Base-by-base conservation (phyloP, 768 basidiomycete species). In the Suillus bovinus region DNA sequence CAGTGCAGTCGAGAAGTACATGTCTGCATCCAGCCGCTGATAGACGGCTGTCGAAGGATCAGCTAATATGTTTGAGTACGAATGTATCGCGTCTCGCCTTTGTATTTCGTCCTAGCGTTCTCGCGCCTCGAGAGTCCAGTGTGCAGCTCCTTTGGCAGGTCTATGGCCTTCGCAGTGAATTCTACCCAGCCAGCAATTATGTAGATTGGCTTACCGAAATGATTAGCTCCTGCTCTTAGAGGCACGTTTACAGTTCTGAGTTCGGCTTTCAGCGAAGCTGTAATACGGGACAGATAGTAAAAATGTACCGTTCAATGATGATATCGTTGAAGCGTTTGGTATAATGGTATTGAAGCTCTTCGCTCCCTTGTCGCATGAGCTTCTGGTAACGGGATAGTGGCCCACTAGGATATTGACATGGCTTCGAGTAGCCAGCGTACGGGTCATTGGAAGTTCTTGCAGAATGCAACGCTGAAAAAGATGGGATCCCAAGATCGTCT, bases 1-100 rank as follows among this genome's bases (percentile, higher is more conserved):
- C 76, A 89, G 73, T 0, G 86, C 86, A 38, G 90, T 91, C 39
- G 79, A 80, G 70, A 92, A 92, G 31, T 81, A 76, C 1, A 76
- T 76, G 16, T 82, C 62, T 0, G 73, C 79, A 64, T 84, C 81
- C 44, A 91, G 71, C 44, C 90, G 80, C 13, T 84, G 85, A 69
- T 81, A 90, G 29, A 82, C 77, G 4, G 72, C 88, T 86, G 59
- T 17, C 50, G 34, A 52, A 33, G 11, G 38, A 38, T 38, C 54
- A 41, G 38, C 31, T 20, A 52, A 24, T 27, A n/a, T 16, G 20
- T 17, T 14, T 47, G 39, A 49, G 36, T 14, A 63, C 33, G 4
- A 36, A 57, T 9, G 56, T 9, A 22, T 34, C 38, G 63, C 46
- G 46, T 65, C 67, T 65, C 67, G 70, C 71, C 75, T 70, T 66